Evolutionary conservation across 2,329 filamentous ascomycete genomes (phyloP), one percentile per base, ranked within the genome.

Genomic region (Colletotrichum shisoi): DNA sequence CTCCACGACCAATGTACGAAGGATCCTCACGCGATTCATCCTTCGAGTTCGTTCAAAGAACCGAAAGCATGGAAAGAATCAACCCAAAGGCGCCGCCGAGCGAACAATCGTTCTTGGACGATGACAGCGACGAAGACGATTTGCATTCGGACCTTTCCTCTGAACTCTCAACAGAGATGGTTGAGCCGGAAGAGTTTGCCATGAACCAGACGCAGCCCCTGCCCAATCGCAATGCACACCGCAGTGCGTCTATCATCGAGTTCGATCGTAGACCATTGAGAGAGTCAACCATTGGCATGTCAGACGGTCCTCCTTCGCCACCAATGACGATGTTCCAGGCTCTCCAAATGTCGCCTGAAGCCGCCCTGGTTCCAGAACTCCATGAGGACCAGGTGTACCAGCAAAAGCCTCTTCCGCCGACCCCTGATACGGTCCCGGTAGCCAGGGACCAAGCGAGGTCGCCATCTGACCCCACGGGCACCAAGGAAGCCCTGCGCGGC

Each of bases 91-190:
- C 78, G 1, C 67, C 62, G 27, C 60, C 71, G 21, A 67, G 71
- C 39, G 73, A 78, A 69, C 70, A 80, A 24, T 84, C 82, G 0
- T 84, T 85, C 66, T 71, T 85, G 31, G 79, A 84, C 21, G 79
- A 79, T 46, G 80, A 80, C 15, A 85, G 83, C 60, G 81, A 82
- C 49, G 61, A 19, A 12, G 76, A 79, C 40, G 83, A 83, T 51
- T 72, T 77, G 51, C 83, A 83, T 48, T 87, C 83, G 37, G 87
- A 89, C 67, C 78, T 90, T 8, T 90, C 87, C 2, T 89, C 87
- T 0, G 87, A 89, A 70, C 71, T 90, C 49, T 89, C 87, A 1
- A 76, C 79, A 1, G 85, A 87, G n/a, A 74, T 79, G 2, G 72
- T 81, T 3, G 71, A 71, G 7, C 64, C 71, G 1, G 73, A 69